A percentile compares a stretch with the other conserved stretches of the same genome.
Evolutionary conservation across 1,139 yeast species (phyloP).

Genomic region (Candida freyschussii): DNA sequence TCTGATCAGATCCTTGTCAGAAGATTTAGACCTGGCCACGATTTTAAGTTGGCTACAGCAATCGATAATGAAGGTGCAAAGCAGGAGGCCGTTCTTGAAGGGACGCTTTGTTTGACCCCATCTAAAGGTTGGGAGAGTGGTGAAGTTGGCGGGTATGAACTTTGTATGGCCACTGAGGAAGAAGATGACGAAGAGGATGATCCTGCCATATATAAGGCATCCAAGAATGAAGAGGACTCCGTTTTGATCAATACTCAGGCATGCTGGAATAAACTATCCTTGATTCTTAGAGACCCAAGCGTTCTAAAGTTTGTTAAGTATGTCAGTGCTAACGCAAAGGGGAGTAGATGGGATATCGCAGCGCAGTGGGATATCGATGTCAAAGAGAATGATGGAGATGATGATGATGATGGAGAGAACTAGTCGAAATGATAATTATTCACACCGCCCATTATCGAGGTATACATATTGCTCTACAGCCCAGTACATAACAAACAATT

Average conservation of each 20-base stretch:
- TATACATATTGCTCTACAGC: neutral
- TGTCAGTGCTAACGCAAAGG: conserved; percentile 82
- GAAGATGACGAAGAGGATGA: conserved; percentile 41
- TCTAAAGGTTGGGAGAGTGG: conserved; percentile 82
- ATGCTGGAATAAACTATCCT: conserved; percentile 70
- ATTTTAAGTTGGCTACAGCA: conserved; percentile 86
- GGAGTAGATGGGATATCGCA: conserved; percentile 88
- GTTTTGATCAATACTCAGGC: conserved; percentile 81
- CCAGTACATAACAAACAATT: neutral
- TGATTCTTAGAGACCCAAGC: conserved; percentile 78
- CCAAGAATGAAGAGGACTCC: conserved; percentile 59
- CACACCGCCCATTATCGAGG: too few relatives aligned
- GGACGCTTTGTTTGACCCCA: conserved; percentile 76
- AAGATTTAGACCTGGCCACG: conserved; percentile 92
- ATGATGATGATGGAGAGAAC: conserved; percentile 4
- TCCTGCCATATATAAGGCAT: conserved; percentile 41
- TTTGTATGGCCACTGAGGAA: conserved; percentile 65
- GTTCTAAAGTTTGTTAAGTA: conserved; percentile 90
- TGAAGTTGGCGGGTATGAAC: conserved; percentile 89
- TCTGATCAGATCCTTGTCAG: conserved; percentile 70
- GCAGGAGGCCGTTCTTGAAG: conserved; percentile 38
- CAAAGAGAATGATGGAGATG: conserved; percentile 34
- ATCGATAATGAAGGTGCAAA: conserved; percentile 35
- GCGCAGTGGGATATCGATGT: conserved; percentile 73
- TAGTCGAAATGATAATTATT: too few relatives aligned